Evolutionary conservation across 768 basidiomycete species (phyloP).

Genomic region (Pulveroboletus frians): DNA sequence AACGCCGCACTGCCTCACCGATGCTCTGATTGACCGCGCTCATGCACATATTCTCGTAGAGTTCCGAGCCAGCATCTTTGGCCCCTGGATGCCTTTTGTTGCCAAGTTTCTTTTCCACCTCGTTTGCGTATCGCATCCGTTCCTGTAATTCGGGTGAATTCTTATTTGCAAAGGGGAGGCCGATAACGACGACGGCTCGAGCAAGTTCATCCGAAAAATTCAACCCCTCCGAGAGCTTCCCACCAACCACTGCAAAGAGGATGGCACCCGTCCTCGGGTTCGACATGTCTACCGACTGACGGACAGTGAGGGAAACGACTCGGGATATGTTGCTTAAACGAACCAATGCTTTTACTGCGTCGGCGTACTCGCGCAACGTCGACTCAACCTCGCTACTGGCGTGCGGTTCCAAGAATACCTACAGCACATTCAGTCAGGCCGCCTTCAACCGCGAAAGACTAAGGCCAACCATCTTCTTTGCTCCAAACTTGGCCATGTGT

Average conservation of each 20-base stretch:
- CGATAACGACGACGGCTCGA: constrained; percentile 80
- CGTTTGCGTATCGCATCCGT: constrained; percentile 82
- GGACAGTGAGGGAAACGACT: constrained; percentile 2
- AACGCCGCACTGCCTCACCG: constrained; percentile 43
- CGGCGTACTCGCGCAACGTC: constrained; percentile 67
- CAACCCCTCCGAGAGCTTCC: constrained; percentile 92
- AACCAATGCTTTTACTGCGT: constrained; percentile 36
- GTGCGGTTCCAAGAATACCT: constrained; percentile 91
- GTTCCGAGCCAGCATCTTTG: constrained; percentile 70
- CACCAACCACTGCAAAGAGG: constrained; percentile 91
- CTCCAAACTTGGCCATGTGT: constrained; percentile 52
- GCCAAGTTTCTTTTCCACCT: constrained; percentile 45
- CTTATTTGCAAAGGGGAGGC: constrained; percentile 90
- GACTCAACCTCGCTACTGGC: constrained; percentile 66
- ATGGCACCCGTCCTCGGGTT: constrained; percentile 58
- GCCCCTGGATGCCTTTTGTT: constrained; percentile 32
- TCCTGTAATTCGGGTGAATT: constrained; percentile 89
- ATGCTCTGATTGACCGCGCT: constrained; percentile 97
- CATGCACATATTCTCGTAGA: constrained; percentile 91
- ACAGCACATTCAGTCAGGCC: neutral
- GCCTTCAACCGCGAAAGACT: neutral
- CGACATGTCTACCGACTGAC: constrained; percentile 18
- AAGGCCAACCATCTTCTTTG: constrained; percentile 66
- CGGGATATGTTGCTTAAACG: neutral
- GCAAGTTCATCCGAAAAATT: constrained; percentile 78